Base-by-base conservation (phyloP, 345 rosid genomes). In the Mangifera indica region DNA sequence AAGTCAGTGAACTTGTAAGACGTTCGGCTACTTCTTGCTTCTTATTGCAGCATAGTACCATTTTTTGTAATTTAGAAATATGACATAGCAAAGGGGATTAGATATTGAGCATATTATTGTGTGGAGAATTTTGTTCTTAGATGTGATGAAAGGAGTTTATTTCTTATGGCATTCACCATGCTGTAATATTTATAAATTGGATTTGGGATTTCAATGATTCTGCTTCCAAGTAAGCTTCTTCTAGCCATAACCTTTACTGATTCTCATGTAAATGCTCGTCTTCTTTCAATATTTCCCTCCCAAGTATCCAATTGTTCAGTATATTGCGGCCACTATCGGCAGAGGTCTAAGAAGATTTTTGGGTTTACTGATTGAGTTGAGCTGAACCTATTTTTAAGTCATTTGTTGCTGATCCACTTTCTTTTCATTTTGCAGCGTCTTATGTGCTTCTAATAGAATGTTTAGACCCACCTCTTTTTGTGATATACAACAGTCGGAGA, bases 401-500 rank as follows among this genome's bases (percentile, higher is more conserved):
- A 70, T 45, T 58, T 24, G 54, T 69, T n/a, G 12, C 42, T 7
- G 66, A 70, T 46, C 29, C 18, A 26, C 59, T 20, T 44, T 25
- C 26, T 15, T 40, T 59, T 49, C 73, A 58, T 18, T 7, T 70
- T 45, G 45, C 73, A 70, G 73, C 34, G n/a, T 58, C 56, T 29
- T n/a, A 0, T 46, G 32, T n/a, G 56, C 54, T 2, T 25, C 54
- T 15, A 1, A 9, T 42, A 40, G 17, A 24, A 24, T 56, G 34
- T 11, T 22, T 22, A 24, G 60, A 49, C 63, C 12, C 20, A 8
- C 40, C 10, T 67, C 51, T 53, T 7, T 29, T 44, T 44, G 45
- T 21, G 26, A 17, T n/a, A 15, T 60, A n/a, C 49, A 45, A 58
- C 56, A 4, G 7, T 4, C 45, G 24, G 40, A 17, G 25, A 10